Evolutionary conservation across 257 asterid genomes (phyloP), one percentile per base, ranked within the genome.

Genomic region (Nicotiana sylvestris): DNA sequence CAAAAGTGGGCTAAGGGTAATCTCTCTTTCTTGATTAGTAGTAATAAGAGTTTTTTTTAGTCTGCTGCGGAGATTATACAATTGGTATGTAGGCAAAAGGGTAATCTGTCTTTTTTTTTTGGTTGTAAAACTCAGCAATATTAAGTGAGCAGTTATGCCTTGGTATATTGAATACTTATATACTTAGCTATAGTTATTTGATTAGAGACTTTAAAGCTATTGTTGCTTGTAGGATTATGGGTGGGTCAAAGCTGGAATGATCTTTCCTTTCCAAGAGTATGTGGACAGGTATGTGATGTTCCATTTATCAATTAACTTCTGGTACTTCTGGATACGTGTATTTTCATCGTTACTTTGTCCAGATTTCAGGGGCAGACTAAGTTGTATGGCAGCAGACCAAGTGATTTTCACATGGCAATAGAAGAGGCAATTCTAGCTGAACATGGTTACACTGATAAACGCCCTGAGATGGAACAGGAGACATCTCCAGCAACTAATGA

Each of bases 321-420:
- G 67, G 66, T 61, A 37, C 58, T 43, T 39, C 21, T 35, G 53
- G 82, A 30, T 49, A 60, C 60, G 29, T 67, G 72, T 60, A 66
- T 65, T 70, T 78, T 82, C 58, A 84, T 51, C 72, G 49, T 72
- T 62, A 77, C 16, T 81, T 82, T 86, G 76, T 70, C 60, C 91
- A 96, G 99, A 82, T 96, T 93, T 90, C 97, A 88, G 91, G 98
- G 92, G 62, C 99, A 94, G 91, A 96, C 97, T 32, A 94, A 90
- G 89, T 87, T 96, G 90, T 89, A 90, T 83, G 99, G 99, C 77
- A 92, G 98, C 91, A 96, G 92, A 90, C 95, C 94, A 25, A 83
- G 77, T 72, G 98, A 94, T 87, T 94, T 94, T 81, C 90, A 64
- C 17, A 32, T 12, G 84, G 99, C 99, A 78, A 90, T 96, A 83